phyloP scores from a whole-genome alignment of 2,329 filamentous ascomycete genomes.

The Arthrinium puccinioides region DNA sequence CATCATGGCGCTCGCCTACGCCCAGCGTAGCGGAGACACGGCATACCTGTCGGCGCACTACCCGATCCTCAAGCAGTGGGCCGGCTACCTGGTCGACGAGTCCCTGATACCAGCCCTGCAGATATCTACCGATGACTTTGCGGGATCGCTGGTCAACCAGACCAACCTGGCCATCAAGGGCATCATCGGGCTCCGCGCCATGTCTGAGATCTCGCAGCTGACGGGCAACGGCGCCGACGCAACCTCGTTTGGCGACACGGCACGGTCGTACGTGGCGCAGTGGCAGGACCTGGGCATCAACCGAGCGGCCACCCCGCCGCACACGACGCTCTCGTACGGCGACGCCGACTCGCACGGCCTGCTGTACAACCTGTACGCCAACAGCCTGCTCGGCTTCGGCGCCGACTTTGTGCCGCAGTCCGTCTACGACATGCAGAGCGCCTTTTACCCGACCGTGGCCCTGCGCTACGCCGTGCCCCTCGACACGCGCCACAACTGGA shows the following conservation, averaged over 20 bases:
- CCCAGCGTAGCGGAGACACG: slow-evolving; percentile 45
- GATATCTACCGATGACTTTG: slow-evolving; percentile 78
- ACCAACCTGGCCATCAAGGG: slow-evolving; percentile 80
- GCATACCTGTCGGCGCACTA: slow-evolving; percentile 60
- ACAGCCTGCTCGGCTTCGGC: slow-evolving; percentile 64
- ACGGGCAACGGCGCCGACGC: slow-evolving; percentile 51
- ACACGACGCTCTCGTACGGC: slow-evolving; percentile 74
- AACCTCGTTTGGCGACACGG: slow-evolving; percentile 53
- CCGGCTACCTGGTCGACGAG: slow-evolving; percentile 68
- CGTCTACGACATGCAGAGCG: slow-evolving; percentile 71
- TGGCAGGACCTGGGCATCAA: slow-evolving; percentile 70
- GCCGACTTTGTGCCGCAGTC: slow-evolving; percentile 61
- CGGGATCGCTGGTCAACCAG: slow-evolving; percentile 69
- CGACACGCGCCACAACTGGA: slow-evolving; percentile 73
- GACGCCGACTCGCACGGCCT: slow-evolving; percentile 45
- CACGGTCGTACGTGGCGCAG: slow-evolving; percentile 60
- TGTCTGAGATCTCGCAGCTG: slow-evolving; percentile 61
- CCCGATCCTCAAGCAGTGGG: slow-evolving; percentile 69
- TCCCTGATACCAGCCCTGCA: slow-evolving; percentile 69
- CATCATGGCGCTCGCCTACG: slow-evolving; percentile 70
- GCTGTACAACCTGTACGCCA: slow-evolving; percentile 78
- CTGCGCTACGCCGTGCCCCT: slow-evolving; percentile 76
- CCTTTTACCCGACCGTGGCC: slow-evolving; percentile 66
- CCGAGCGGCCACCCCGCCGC: slow-evolving; percentile 49
- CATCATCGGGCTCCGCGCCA: slow-evolving; percentile 75